Evolutionary conservation across 2,329 filamentous ascomycete genomes (phyloP).

Genomic region (Arthrobotrys conoides): DNA sequence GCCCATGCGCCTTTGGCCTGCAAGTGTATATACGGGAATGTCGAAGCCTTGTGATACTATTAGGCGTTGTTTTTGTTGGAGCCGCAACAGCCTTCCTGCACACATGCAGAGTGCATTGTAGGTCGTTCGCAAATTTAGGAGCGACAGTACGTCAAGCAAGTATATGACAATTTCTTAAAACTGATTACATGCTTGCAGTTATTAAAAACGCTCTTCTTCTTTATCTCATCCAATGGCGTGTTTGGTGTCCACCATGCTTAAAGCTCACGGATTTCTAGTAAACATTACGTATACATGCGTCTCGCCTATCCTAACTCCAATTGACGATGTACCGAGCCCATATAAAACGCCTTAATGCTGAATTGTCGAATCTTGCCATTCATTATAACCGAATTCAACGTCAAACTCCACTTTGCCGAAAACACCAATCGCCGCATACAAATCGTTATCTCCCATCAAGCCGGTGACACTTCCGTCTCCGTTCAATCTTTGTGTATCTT

Average conservation of each 20-base stretch:
- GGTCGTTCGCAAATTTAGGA: background rate
- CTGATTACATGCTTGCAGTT: background rate
- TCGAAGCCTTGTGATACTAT: conserved; percentile 12
- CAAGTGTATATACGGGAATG: background rate
- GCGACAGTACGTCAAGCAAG: background rate
- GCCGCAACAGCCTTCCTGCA: conserved; percentile 18
- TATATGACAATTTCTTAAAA: background rate
- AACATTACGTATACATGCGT: conserved; percentile 10
- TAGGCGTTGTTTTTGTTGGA: conserved; percentile 20
- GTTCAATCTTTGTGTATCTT: conserved; percentile 46
- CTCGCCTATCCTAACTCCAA: too few relatives aligned
- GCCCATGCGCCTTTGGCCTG: background rate
- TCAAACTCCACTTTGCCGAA: conserved; percentile 71
- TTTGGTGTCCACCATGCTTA: background rate
- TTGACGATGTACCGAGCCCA: background rate
- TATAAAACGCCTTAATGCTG: conserved; percentile 10
- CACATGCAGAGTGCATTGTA: too few relatives aligned
- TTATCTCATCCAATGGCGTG: background rate
- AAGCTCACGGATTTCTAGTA: background rate
- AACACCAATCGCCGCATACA: conserved; percentile 79
- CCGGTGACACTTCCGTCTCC: conserved; percentile 69
- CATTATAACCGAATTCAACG: conserved; percentile 73
- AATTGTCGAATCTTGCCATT: conserved; percentile 58
- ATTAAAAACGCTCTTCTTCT: background rate
- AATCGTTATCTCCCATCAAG: conserved; percentile 78